Percentiles rank a stretch among this genome's conserved stretches.
Conservation (phyloP, 805 yeast species). For the Candida ulmi region DNA sequence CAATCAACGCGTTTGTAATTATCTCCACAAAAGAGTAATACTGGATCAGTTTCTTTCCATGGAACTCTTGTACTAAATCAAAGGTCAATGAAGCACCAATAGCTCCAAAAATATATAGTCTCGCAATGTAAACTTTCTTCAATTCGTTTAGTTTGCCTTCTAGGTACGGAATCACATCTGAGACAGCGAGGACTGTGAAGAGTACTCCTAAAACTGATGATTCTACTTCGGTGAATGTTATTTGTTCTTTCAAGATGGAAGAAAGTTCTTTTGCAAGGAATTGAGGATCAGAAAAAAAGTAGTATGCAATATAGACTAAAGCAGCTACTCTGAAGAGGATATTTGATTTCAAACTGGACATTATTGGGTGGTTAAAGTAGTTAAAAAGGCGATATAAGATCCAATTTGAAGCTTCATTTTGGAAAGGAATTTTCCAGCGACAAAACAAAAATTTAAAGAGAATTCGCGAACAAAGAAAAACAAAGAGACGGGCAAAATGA, state of each 20-base stretch:
- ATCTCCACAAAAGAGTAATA: neutral
- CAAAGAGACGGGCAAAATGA: too few species aligned
- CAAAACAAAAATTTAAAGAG: neutral
- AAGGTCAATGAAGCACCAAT: neutral
- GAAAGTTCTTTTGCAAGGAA: neutral
- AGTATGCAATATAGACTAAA: neutral
- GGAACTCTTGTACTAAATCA: neutral
- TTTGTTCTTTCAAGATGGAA: neutral
- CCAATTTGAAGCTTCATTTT: too few species aligned
- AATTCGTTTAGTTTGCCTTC: neutral
- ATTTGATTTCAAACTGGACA: neutral
- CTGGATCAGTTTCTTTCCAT: neutral
- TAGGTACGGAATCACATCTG: neutral
- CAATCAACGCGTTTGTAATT: neutral
- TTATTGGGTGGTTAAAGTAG: neutral
- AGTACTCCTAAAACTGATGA: neutral
- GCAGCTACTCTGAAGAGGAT: neutral
- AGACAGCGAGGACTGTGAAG: neutral
- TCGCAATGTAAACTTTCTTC: neutral
- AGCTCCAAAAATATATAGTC: neutral
- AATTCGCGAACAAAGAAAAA: too few species aligned
- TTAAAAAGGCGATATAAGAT: too few species aligned
- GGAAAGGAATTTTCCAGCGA: too few species aligned
- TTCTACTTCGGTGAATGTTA: neutral
- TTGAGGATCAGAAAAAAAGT: neutral